A percentile compares a stretch with the other conserved stretches of the same genome.
Evolutionary conservation across 1,284 basidiomycete species (phyloP).

Genomic region (Singerocomus rubriflavus): DNA sequence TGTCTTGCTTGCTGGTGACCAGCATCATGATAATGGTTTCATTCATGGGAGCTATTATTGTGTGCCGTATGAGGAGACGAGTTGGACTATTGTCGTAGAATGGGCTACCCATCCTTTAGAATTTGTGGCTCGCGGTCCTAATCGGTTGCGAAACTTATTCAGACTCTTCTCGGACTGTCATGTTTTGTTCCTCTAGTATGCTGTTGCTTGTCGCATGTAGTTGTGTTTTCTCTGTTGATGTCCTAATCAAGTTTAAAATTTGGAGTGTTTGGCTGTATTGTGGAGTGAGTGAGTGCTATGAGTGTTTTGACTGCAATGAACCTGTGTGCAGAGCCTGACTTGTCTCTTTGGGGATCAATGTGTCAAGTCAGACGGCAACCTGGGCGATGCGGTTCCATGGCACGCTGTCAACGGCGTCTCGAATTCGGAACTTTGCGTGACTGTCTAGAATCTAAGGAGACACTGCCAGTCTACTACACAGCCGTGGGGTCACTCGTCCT

Average conservation of each 20-base stretch:
- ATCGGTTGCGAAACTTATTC: slow-evolving; percentile 47
- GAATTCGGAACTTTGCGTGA: not conserved
- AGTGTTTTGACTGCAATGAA: too few relatives aligned
- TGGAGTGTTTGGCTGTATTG: too few relatives aligned
- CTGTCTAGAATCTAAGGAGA: not conserved
- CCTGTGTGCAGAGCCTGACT: too few relatives aligned
- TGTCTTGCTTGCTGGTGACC: slow-evolving; percentile 12
- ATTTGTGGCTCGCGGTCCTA: slow-evolving; percentile 44
- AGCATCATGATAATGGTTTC: slow-evolving; percentile 3
- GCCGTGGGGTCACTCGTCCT: slow-evolving; percentile 10
- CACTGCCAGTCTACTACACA: slow-evolving; percentile 1
- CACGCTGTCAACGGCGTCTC: slow-evolving; percentile 2
- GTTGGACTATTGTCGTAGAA: not conserved
- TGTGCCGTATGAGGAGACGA: slow-evolving; percentile 23
- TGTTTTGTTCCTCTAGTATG: slow-evolving; percentile 23
- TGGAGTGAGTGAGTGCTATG: too few relatives aligned
- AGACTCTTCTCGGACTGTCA: slow-evolving; percentile 54
- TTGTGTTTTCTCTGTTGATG: too few relatives aligned
- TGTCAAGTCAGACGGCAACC: too few relatives aligned
- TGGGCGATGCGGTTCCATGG: not conserved
- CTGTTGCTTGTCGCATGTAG: too few relatives aligned
- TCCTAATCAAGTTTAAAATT: too few relatives aligned
- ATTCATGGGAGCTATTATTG: not conserved
- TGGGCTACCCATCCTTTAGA: slow-evolving; percentile 39
- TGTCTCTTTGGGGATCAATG: too few relatives aligned